phyloP scores from a whole-genome alignment of 805 yeast species.

The Yarrowia sp. region DNA sequence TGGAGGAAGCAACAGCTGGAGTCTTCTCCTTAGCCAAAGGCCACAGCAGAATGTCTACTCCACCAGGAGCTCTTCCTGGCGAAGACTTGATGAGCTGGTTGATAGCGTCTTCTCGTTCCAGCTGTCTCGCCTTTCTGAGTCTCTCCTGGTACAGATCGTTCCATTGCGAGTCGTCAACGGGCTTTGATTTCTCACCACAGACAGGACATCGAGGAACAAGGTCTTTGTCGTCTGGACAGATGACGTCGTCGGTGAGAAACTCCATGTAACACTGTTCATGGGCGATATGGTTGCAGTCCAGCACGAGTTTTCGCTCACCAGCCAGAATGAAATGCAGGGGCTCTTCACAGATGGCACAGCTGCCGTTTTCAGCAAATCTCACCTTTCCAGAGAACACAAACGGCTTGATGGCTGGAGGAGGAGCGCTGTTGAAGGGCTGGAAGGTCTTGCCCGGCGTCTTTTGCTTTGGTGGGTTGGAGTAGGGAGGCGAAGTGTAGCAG shows the following conservation, averaged over 20 bases:
- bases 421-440: constrained; percentile 13
- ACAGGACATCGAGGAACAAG: constrained; percentile 6
- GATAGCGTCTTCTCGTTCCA: constrained; percentile 24
- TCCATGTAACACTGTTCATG: constrained; percentile 34
- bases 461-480: background rate
- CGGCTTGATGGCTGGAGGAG: constrained; percentile 13
- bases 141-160: constrained; percentile 17
- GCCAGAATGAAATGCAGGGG: constrained; percentile 13
- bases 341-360: constrained; percentile 33
- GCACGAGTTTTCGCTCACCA: constrained; percentile 20
- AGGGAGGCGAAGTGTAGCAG: constrained; percentile 15
- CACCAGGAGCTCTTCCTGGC: background rate
- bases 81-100: constrained; percentile 18
- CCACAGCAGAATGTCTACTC: constrained; percentile 20
- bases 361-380: constrained; percentile 1
- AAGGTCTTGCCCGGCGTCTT: background rate
- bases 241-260: constrained; percentile 13
- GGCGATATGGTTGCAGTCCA: constrained; percentile 15
- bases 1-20: background rate
- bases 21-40: constrained; percentile 30
- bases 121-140: constrained; percentile 6
- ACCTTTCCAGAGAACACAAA: constrained; percentile 21
- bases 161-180: constrained; percentile 19
- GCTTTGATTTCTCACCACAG: constrained; percentile 17
- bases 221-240: constrained; percentile 23